phyloP scores from a whole-genome alignment of 108 stramenopile genomes.

The Aurantiochytrium sp. region DNA sequence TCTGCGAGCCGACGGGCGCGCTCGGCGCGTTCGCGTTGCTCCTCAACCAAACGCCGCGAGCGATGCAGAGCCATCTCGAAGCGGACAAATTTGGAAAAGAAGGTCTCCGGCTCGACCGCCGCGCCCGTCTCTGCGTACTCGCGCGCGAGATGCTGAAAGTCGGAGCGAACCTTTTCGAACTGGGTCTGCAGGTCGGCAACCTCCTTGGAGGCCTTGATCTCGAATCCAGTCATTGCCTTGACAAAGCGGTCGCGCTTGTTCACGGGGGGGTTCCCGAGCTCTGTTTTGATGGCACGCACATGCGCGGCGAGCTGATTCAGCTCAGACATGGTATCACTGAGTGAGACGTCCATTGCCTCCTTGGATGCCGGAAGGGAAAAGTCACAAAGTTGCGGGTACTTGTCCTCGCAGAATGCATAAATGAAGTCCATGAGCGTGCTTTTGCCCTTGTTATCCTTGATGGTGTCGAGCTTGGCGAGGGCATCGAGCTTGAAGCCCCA shows the following conservation, averaged over 20 bases:
- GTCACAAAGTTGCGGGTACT: background rate
- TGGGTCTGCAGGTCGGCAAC: background rate
- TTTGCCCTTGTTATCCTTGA: constrained; percentile 20
- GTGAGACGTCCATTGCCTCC: background rate
- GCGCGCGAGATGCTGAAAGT: background rate
- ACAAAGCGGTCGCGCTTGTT: background rate
- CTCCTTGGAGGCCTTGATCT: constrained; percentile 8
- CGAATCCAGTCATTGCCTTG: background rate
- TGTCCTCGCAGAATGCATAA: background rate
- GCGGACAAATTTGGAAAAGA: constrained; percentile 1
- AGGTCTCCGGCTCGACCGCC: constrained; percentile 4
- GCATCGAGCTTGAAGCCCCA: constrained; percentile 34
- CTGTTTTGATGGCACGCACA: background rate
- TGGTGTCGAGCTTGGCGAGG: constrained; percentile 26
- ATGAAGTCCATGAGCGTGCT: constrained; percentile 2
- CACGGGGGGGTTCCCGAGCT: background rate
- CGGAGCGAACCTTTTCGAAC: background rate
- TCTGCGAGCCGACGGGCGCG: background rate
- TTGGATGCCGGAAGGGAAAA: background rate
- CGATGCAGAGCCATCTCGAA: background rate
- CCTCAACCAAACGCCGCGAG: background rate
- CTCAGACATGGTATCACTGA: background rate
- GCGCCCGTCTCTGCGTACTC: background rate
- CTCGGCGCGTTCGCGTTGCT: background rate
- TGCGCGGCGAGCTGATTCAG: background rate